Evolutionary conservation across 1,284 basidiomycete genomes (phyloP).

Genomic region (Cryptococcus maquisensis): DNA sequence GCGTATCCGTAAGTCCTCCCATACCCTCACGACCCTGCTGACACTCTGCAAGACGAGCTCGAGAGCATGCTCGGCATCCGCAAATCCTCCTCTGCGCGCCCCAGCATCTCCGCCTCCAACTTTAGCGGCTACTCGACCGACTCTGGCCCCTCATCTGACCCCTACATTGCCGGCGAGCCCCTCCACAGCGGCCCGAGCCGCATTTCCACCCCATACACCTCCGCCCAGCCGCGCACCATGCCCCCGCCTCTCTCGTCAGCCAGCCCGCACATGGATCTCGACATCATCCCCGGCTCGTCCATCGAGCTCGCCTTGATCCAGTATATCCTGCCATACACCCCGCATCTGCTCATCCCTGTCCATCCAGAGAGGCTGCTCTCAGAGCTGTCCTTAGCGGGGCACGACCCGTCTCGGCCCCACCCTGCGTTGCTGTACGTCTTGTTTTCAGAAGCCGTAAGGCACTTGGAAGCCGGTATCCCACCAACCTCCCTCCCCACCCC

Average conservation of each 20-base stretch:
- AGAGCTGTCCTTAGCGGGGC: slow-evolving; percentile 15
- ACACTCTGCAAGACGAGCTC: slow-evolving; percentile 22
- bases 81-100: slow-evolving; percentile 6
- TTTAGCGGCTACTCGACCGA: neutral
- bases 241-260: neutral
- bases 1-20: slow-evolving; percentile 24
- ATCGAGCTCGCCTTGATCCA: slow-evolving; percentile 28
- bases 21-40: neutral
- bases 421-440: slow-evolving; percentile 37
- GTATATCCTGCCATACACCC: slow-evolving; percentile 29
- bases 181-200: neutral
- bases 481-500: slow-evolving; percentile 10
- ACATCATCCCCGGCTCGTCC: slow-evolving; percentile 23
- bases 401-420: slow-evolving; percentile 27
- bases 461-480: slow-evolving; percentile 20
- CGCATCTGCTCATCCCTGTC: slow-evolving; percentile 28
- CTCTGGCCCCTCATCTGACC: neutral
- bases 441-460: slow-evolving; percentile 30
- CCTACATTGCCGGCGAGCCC: too few species aligned
- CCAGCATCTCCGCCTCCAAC: neutral
- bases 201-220: neutral
- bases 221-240: neutral
- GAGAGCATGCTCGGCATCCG: slow-evolving; percentile 18
- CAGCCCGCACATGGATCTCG: slow-evolving; percentile 1
- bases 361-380: slow-evolving; percentile 34